Conservation (phyloP, 2,329 filamentous ascomycete genomes). For the Fusarium euwallaceae region DNA sequence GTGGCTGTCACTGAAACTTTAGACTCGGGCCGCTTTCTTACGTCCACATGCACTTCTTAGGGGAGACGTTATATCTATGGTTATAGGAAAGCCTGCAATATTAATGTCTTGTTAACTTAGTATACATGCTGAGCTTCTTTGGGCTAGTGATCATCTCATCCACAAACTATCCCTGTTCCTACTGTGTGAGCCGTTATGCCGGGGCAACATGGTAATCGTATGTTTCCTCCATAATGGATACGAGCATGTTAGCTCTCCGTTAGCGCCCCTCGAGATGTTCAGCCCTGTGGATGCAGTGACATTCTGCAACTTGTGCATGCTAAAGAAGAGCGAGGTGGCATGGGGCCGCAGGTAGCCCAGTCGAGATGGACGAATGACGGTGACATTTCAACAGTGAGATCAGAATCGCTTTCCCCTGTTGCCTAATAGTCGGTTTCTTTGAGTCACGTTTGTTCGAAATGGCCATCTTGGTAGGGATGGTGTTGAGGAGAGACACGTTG, state of each 20-base stretch:
- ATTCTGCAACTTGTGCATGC: neutral
- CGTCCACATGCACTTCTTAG: neutral
- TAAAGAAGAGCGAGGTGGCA: neutral
- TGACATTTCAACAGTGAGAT: too few species aligned
- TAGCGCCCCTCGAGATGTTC: neutral
- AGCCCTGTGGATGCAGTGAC: neutral
- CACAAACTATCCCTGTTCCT: neutral
- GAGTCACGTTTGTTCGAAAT: neutral
- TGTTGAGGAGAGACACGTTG: neutral
- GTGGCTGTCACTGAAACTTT: too few species aligned
- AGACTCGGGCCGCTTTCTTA: neutral
- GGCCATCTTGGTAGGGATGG: neutral
- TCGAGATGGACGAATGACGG: neutral
- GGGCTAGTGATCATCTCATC: neutral
- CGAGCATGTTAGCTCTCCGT: neutral
- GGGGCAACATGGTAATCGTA: neutral
- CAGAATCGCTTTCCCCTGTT: too few species aligned
- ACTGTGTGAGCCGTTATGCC: neutral
- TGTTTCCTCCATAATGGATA: neutral
- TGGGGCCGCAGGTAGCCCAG: neutral
- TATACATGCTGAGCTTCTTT: neutral
- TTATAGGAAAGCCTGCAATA: neutral
- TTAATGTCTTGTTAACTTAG: neutral
- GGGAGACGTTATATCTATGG: neutral
- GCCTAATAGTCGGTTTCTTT: neutral